Conservation (phyloP, 2,329 filamentous ascomycete genomes). For the Cercospora zeae-maydis region DNA sequence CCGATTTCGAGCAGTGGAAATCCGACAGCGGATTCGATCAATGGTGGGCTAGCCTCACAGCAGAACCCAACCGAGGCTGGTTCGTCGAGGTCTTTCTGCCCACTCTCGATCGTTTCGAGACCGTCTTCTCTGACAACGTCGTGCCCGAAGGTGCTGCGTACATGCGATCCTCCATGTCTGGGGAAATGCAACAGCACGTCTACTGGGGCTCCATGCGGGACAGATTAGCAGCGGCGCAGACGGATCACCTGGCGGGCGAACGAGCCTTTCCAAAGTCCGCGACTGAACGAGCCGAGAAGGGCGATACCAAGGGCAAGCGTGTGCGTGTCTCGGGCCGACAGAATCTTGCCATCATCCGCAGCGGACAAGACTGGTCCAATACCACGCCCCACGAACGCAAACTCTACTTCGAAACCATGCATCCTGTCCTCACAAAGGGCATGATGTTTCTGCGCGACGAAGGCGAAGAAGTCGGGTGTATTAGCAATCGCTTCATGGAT, state of each 20-base stretch:
- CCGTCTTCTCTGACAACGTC: constrained; percentile 40
- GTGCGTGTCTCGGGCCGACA: constrained; percentile 38
- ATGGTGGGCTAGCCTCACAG: constrained; percentile 40
- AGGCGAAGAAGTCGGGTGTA: constrained; percentile 45
- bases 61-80: constrained; percentile 37
- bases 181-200: constrained; percentile 42
- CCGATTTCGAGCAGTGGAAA: constrained; percentile 35
- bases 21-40: constrained; percentile 8
- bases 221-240: constrained; percentile 41
- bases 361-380: constrained; percentile 47
- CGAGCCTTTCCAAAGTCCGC: constrained; percentile 34
- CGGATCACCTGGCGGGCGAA: constrained; percentile 25
- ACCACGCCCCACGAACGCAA: constrained; percentile 42
- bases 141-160: constrained; percentile 43
- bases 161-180: constrained; percentile 40
- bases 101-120: constrained; percentile 45
- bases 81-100: constrained; percentile 46
- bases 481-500: constrained; percentile 46
- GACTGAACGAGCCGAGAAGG: constrained; percentile 1
- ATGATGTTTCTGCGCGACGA: constrained; percentile 47
- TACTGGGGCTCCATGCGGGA: constrained; percentile 51
- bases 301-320: constrained; percentile 17
- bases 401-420: constrained; percentile 47
- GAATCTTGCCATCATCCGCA: constrained; percentile 46
- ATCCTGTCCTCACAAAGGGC: constrained; percentile 43